Evolutionary conservation across 2,329 filamentous ascomycete species (phyloP).

Genomic region (Blastomyces silverae): DNA sequence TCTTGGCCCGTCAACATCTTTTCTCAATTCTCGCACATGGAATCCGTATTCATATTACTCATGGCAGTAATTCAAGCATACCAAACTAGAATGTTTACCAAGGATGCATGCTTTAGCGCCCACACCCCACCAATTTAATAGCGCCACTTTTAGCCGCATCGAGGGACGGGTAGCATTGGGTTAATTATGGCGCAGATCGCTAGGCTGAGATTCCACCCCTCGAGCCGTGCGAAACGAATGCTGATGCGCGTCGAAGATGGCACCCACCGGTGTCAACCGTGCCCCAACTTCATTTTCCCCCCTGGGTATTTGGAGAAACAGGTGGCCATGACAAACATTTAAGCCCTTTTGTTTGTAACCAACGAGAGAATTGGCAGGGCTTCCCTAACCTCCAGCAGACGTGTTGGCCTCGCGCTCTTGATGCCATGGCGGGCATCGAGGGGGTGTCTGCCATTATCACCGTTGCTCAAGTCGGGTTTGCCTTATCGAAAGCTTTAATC

Average conservation of each 20-base stretch:
- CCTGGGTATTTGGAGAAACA: neutral
- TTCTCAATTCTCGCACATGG: neutral
- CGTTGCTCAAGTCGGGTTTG: conserved; percentile 20
- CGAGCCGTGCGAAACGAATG: neutral
- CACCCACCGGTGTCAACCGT: neutral
- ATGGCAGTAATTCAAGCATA: neutral
- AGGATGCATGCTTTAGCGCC: neutral
- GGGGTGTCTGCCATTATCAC: conserved; percentile 19
- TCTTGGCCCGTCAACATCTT: neutral
- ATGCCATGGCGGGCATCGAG: conserved; percentile 18
- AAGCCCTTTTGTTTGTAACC: neutral
- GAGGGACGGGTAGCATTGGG: too few relatives aligned
- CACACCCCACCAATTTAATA: too few relatives aligned
- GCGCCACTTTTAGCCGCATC: too few relatives aligned
- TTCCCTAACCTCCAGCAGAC: neutral
- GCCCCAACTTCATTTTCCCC: neutral
- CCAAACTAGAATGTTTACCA: neutral
- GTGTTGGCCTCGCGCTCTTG: neutral
- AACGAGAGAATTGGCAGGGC: neutral
- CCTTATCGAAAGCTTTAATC: conserved; percentile 22
- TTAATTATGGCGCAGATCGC: neutral
- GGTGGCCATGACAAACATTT: neutral
- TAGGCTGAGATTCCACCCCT: neutral
- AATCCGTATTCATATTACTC: neutral
- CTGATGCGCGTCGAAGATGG: neutral